Evolutionary conservation across 768 basidiomycete species (phyloP), one percentile per base, ranked within the genome.

Genomic region (Podaxis sp.): DNA sequence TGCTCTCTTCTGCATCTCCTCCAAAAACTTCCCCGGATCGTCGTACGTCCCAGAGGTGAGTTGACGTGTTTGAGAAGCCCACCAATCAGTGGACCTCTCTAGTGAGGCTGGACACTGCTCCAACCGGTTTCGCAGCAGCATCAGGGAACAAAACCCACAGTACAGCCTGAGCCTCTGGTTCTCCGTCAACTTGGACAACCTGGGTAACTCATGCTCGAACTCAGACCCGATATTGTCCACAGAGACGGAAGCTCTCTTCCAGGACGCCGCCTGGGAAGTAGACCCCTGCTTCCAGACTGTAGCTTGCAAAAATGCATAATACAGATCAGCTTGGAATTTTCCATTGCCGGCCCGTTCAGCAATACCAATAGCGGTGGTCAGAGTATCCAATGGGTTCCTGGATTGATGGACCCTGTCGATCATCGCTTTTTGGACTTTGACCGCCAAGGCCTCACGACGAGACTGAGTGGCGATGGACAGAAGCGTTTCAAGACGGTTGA

Each of bases 261-360:
- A 17, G 12, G 8, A 10, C 2, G 20, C 13, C 12, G 30, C 2
- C 7, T 7, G 28, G 15, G 41, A 48, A n/a, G 4, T 37, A 12
- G 54, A 24, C 13, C 38, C 38, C 11, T 46, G 17, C 10, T 30
- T 48, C 56, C 56, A 57, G 6, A 44, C 41, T 33, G 26, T 30
- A 46, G 56, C 56, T 26, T 26, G 56, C 41, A 48, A 28, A n/a
- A 46, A 57, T 15, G 56, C 56, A 10, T 57, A 44, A n/a, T 57
- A 57, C 13, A 46, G 24, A 13, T 48, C 41, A 24, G 56, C 56
- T 46, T 46, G 41, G 2, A 57, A 36, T n/a, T 2, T 22, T n/a
- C 44, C 28, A 15, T 44, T n/a, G 2, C n/a, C 30, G 2, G 41
- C 8, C 13, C 56, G 26, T 46, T 57, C 56, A 5, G 56, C 44